Base-by-base conservation (phyloP, 1,139 yeast species). In the Diutina pseudorugosa region DNA sequence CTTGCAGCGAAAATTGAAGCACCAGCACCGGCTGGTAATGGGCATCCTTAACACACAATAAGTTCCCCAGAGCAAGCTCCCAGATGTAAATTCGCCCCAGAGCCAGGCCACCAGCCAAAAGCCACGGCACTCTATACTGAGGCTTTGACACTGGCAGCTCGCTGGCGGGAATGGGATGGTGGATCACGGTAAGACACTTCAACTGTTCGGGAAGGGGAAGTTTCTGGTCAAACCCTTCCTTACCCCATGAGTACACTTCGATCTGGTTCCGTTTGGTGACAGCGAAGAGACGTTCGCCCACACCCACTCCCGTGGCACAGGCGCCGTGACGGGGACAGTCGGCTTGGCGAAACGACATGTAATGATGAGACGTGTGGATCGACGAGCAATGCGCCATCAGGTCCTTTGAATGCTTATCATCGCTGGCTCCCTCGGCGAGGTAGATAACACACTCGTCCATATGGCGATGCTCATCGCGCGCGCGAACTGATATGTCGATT, bases 201-300 rank as follows among this genome's bases (percentile, higher is more conserved):
- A 91, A 67, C 53, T 80, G 81, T 65, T 89, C 98, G 0, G 98
- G 97, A 12, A 91, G 73, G 0, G 96, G 94, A 47, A 91, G 75
- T 59, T 85, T 77, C 65, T 91, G 97, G 56, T 85, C 89, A 0
- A 87, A 81, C 11, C 87, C 76, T 61, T 93, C 98, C 62, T 87
- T 85, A 5, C 85, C 83, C 73, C 84, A 79, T 2, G 81, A 69
- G 63, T 89, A 91, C 1, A 85, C 85, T 57, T 85, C 83, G 41
- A 91, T 68, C 54, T 88, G 67, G 0, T 97, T 93, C 62, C 85
- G 87, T 50, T 76, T 79, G 21, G 74, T 70, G 55, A 85, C 83
- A 1, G 89, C 85, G 55, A 86, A 75, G 18, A 82, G 65, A 52
- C 79, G 69, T 55, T 75, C 75, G 8, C 76, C 74, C 3, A 63